These are phyloP conservation scores for Aristolochia contorta DNA, from an alignment of 164 flowering plant species.

Conservation along the genomic window DNA sequence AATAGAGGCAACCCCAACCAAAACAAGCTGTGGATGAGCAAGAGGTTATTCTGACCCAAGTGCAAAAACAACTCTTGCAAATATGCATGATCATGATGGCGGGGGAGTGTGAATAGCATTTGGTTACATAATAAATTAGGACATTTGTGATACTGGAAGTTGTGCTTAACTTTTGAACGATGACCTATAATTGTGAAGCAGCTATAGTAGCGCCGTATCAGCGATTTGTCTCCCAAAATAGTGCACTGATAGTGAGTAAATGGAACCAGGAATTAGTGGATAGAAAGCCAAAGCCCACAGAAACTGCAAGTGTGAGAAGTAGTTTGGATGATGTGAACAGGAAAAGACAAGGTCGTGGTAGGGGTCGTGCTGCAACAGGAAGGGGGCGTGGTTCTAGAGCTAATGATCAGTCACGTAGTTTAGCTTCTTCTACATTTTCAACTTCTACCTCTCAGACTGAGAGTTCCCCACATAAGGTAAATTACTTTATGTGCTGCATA, in stretches of 20 bases:
- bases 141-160: not conserved
- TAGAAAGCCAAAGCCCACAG: conserved; percentile 34
- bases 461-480: conserved; percentile 46
- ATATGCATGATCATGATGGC: no score
- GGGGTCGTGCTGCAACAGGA: conserved; percentile 53
- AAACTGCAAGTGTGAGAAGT: conserved; percentile 30
- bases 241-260: conserved; percentile 5
- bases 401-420: conserved; percentile 42
- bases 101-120: no score
- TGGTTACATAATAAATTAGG: no score
- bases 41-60: no score
- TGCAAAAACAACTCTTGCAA: no score
- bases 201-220: no score
- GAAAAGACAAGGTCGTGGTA: conserved; percentile 73
- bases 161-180: not conserved
- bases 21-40: no score
- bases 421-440: conserved; percentile 20
- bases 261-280: conserved; percentile 36
- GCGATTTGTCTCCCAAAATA: no score
- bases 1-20: not conserved
- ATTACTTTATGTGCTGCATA: not conserved
- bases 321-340: conserved; percentile 36
- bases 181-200: no score
- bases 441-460: conserved; percentile 65
- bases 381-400: conserved; percentile 64